phyloP scores from a whole-genome alignment of 352 stramenopile genomes.

The Globisporangium okanoganense region DNA sequence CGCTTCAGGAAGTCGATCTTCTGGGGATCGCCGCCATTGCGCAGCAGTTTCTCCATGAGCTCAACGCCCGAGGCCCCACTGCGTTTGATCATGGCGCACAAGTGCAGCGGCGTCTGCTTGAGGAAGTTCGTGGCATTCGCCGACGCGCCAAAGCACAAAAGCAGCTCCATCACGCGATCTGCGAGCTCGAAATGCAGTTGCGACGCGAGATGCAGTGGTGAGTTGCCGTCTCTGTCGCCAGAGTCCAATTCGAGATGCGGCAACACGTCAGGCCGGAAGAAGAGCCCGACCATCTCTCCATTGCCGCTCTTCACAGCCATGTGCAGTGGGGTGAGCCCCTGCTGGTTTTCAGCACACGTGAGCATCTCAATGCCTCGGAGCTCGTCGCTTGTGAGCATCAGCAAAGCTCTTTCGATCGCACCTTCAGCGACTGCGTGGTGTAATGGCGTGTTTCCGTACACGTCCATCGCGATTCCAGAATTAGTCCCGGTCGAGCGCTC shows the following conservation, averaged over 20 bases:
- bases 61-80: conserved; percentile 32
- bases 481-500: conserved; percentile 6
- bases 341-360: conserved; percentile 47
- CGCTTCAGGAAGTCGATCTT: conserved; percentile 70
- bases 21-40: conserved; percentile 47
- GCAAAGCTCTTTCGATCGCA: conserved; percentile 44
- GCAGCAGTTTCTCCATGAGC: conserved; percentile 61
- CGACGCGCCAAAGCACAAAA: conserved; percentile 65
- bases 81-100: conserved; percentile 69
- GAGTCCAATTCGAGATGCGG: conserved; percentile 61
- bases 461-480: conserved; percentile 32
- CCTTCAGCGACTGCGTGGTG: conserved; percentile 40
- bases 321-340: conserved; percentile 60
- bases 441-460: conserved; percentile 54
- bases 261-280: conserved; percentile 74
- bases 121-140: conserved; percentile 61
- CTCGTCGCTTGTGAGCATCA: conserved; percentile 40
- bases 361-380: conserved; percentile 41
- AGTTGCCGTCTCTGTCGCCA: conserved; percentile 68
- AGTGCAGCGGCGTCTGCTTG: conserved; percentile 70
- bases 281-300: conserved; percentile 63
- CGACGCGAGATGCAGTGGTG: conserved; percentile 55
- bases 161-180: conserved; percentile 60
- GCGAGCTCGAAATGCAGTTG: conserved; percentile 60
- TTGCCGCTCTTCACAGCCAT: conserved; percentile 52